Base-by-base conservation (phyloP, 2,329 filamentous ascomycete species). In the Sclerotinia minor region DNA sequence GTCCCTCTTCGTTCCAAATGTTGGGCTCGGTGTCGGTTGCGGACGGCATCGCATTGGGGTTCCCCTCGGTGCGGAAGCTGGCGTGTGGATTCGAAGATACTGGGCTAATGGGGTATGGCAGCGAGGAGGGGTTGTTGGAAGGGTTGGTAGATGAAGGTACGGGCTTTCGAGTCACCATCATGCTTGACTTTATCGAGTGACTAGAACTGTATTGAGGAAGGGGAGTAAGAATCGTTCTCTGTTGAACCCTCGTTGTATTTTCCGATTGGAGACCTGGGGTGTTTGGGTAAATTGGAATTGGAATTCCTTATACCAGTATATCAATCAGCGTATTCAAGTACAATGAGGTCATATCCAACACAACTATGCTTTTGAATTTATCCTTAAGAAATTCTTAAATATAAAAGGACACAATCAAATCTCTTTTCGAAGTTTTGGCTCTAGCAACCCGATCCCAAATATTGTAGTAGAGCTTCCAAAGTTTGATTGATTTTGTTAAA, bases 111-210 rank as follows among this genome's bases (percentile, higher is more conserved):
- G 75, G 75, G 63, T 76, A 76, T 65, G 75, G 75, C 35, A 72
- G 69, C 41, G 26, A 54, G 21, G 65, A 67, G 47, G 65, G 24
- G 61, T 65, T 17, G 57, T 29, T 21, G 69, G 35, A 35, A 6
- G 68, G 68, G 71, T 59, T 54, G 21, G 61, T 45, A 32, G 66
- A 60, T 63, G 65, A 67, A 32, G 75, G 71, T 29, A 76, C 65
- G 35, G 75, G 75, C 60, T 76, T 77, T 68, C 75, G 69, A 24
- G 72, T 75, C 17, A 76, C 73, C 75, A 76, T 77, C 24, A 38
- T 67, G 35, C 47, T 19, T 54, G 35, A 63, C 15, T 19, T n/a
- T 21, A 6, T 63, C 35, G 32, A 17, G 32, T 26, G 45, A 35
- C 21, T 17, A 61, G n/a, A 9, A 24, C 21, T 61, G 9, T 19